Conservation (phyloP, 2,329 filamentous ascomycete genomes). For the Fusarium zealandicum region DNA sequence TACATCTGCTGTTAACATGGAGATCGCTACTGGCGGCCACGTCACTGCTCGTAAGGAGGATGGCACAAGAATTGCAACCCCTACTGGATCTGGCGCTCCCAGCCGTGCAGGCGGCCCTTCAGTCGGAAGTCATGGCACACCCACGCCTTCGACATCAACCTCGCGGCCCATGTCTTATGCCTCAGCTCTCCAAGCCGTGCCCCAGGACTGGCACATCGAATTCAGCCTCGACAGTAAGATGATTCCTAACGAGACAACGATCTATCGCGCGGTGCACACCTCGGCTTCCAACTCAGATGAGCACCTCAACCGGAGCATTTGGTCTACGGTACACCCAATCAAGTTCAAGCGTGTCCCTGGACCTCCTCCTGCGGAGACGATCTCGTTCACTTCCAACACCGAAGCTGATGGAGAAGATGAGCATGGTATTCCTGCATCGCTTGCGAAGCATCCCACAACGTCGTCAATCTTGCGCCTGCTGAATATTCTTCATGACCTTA, state of each 20-base stretch:
- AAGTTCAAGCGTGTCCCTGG: constrained; percentile 89
- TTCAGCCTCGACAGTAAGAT: constrained; percentile 87
- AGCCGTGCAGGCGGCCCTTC: constrained; percentile 52
- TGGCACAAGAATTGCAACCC: constrained; percentile 84
- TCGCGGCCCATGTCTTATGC: constrained; percentile 81
- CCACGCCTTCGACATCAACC: constrained; percentile 61
- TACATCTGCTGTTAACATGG: constrained; percentile 88
- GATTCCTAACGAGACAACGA: constrained; percentile 90
- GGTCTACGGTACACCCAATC: constrained; percentile 89
- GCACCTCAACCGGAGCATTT: constrained; percentile 76
- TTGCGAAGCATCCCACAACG: constrained; percentile 84
- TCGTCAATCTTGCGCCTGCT: constrained; percentile 87
- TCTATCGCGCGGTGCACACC: constrained; percentile 91
- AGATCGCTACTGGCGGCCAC: constrained; percentile 84
- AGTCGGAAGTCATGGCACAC: constrained; percentile 51
- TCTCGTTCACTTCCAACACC: constrained; percentile 62
- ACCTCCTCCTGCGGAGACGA: constrained; percentile 76
- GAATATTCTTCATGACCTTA: constrained; percentile 89
- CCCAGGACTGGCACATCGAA: constrained; percentile 97
- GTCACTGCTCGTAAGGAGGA: constrained; percentile 93
- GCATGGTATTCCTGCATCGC: constrained; percentile 74
- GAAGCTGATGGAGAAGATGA: constrained; percentile 61
- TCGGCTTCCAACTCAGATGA: constrained; percentile 63
- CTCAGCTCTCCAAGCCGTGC: constrained; percentile 78
- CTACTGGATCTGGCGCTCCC: constrained; percentile 63